Evolutionary conservation across 108 stramenopile genomes (phyloP).

Genomic region (Pseudonitzschia delicatissima): DNA sequence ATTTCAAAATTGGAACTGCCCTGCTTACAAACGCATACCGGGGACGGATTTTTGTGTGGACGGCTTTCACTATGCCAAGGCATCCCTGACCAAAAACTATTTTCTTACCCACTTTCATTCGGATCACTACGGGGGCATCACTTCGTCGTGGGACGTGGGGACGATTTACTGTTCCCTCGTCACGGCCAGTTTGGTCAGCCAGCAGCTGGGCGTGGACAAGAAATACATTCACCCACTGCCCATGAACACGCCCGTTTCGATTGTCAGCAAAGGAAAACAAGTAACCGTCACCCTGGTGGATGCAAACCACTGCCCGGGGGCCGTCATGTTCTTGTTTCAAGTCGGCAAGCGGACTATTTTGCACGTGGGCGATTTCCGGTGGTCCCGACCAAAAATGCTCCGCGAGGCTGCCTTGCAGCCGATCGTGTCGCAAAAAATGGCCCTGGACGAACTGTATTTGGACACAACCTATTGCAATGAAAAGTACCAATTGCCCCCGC

Average conservation of each 20-base stretch:
- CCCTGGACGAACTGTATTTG: constrained; percentile 60
- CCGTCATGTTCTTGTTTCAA: constrained; percentile 88
- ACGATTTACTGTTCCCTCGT: constrained; percentile 70
- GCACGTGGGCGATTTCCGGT: constrained; percentile 80
- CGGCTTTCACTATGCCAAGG: constrained; percentile 57
- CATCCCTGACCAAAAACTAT: constrained; percentile 72
- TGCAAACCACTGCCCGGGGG: constrained; percentile 78
- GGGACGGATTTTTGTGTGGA: constrained; percentile 84
- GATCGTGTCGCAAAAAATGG: constrained; percentile 13
- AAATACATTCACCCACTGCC: constrained; percentile 68
- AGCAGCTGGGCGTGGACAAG: constrained; percentile 50
- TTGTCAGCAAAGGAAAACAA: constrained; percentile 50
- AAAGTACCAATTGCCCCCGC: constrained; percentile 58
- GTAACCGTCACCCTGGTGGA: constrained; percentile 66
- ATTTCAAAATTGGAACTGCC: constrained; percentile 36
- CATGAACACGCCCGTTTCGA: constrained; percentile 59
- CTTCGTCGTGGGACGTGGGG: constrained; percentile 63
- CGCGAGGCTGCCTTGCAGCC: constrained; percentile 36
- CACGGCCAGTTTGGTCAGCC: constrained; percentile 54
- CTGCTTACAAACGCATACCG: constrained; percentile 70
- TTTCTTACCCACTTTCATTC: constrained; percentile 74
- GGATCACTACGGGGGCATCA: constrained; percentile 70
- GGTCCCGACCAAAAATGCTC: constrained; percentile 55
- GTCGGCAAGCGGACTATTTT: constrained; percentile 53
- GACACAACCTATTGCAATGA: constrained; percentile 78